Base-by-base conservation (phyloP, 495 filamentous ascomycete species). In the Penicillium mononematosum region DNA sequence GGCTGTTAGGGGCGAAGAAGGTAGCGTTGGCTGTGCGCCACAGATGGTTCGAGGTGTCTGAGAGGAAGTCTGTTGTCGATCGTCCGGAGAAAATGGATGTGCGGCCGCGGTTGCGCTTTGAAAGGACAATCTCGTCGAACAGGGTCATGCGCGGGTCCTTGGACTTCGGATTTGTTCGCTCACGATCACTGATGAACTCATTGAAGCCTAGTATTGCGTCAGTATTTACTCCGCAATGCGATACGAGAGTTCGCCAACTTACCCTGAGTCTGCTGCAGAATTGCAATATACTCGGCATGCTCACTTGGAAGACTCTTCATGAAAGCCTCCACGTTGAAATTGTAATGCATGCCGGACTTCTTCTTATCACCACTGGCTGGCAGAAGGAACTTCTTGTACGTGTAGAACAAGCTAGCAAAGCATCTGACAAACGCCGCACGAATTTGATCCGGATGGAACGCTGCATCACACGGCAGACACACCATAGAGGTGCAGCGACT, bases 241-340 rank as follows among this genome's bases (percentile, higher is more conserved):
- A 32, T 45, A n/a, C 12, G 38, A 27, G 2, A 22, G 41, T 31
- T 34, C 7, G 22, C 19, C 1, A 3, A 61, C 80, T 68, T 78
- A 92, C 89, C 87, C 85, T 98, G 94, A 5, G 93, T 98, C 60
- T 98, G 89, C 67, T 89, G 88, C 68, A 98, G 81, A 79, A 93
- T 86, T 51, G 75, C 74, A 60, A 92, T 86, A 66, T 97, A 98
- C 45, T 96, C 89, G 31, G 89, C 89, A 65, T 96, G 90, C 63
- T 97, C 94, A 61, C 87, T 81, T 9, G 94, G 94, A 68, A 97
- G 81, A 69, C 91, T 96, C 70, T 83, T 89, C 64, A 96, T 78
- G 68, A 97, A 98, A 5, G 86, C 88, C 59, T 94, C 90, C 88
- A 96, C 91, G 70, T 96, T 92, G 74, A 98, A 98, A 36, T 83